phyloP scores from a whole-genome alignment of 75 land plant genomes.

The Cunninghamia lanceolata region DNA sequence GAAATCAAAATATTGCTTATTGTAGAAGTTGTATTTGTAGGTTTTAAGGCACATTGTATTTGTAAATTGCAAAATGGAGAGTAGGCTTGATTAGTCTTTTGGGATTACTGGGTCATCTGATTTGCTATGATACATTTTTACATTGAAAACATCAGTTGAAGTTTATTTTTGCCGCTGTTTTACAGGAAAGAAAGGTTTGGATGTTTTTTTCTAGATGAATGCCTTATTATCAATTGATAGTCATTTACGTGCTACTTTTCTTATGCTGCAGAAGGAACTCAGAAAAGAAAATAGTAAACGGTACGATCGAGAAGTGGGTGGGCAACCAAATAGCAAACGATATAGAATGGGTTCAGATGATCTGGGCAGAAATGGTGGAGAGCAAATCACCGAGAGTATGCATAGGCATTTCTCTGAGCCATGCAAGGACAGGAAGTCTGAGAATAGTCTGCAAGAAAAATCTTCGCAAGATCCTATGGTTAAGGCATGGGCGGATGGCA shows the following conservation, averaged over 20 bases:
- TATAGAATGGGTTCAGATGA: neutral
- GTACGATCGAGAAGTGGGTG: too few relatives aligned
- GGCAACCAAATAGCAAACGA: neutral
- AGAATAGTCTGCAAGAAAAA: neutral
- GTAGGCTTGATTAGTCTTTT: neutral
- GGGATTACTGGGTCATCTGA: neutral
- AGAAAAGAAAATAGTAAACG: neutral
- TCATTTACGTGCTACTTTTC: neutral
- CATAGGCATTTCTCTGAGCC: neutral
- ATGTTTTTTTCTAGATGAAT: neutral
- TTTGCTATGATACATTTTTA: neutral
- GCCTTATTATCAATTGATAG: neutral
- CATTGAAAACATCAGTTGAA: neutral
- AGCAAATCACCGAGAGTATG: too few relatives aligned
- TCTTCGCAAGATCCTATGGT: neutral
- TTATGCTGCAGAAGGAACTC: slow-evolving; percentile 2
- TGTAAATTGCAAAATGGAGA: too few relatives aligned
- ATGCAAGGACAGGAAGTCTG: neutral
- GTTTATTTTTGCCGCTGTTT: neutral
- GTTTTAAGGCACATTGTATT: too few relatives aligned
- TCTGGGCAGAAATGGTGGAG: neutral
- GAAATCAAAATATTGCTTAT: neutral
- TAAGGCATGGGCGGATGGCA: slow-evolving; percentile 10
- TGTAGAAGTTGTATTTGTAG: neutral
- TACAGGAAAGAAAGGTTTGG: neutral